Percentiles rank a stretch among this genome's conserved stretches.
Evolutionary conservation across 768 basidiomycete genomes (phyloP).

Genomic region (Tricholoma flavovirens): DNA sequence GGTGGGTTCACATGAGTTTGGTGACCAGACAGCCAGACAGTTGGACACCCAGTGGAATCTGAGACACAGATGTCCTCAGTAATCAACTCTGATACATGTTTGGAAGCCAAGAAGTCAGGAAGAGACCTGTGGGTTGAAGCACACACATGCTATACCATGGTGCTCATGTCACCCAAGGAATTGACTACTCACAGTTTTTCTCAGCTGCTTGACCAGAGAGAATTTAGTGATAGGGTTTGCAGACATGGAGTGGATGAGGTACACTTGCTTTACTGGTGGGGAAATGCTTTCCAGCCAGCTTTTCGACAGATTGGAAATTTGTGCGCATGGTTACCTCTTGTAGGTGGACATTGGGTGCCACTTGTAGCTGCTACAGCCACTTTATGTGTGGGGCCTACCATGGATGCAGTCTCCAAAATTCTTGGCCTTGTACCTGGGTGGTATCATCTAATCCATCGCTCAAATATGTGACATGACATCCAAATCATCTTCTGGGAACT

Average conservation of each 20-base stretch:
- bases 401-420: conserved; percentile 12
- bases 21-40: too few relatives aligned
- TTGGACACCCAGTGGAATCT: too few relatives aligned
- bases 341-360: conserved; percentile 5
- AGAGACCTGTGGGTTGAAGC: conserved; percentile 15
- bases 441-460: conserved; percentile 18
- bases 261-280: conserved; percentile 21
- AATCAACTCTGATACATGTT: conserved; percentile 16
- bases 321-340: conserved; percentile 10
- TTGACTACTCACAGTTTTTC: conserved; percentile 15
- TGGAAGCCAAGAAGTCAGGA: neutral
- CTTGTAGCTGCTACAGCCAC: conserved; percentile 19
- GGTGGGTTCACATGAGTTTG: too few relatives aligned
- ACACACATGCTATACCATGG: conserved; percentile 8
- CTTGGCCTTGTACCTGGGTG: conserved; percentile 14
- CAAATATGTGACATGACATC: conserved; percentile 21
- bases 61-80: too few relatives aligned
- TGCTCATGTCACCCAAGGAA: conserved; percentile 21
- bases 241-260: conserved; percentile 22
- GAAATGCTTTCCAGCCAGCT: conserved; percentile 16
- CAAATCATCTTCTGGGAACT: conserved; percentile 18
- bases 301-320: conserved; percentile 20
- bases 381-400: conserved; percentile 10
- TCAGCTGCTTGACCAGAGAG: conserved; percentile 10
- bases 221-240: conserved; percentile 16